These are phyloP conservation scores for Dendrostoma leiphaemia DNA, from an alignment of 2,329 filamentous ascomycete genomes.

Conservation along the genomic window DNA sequence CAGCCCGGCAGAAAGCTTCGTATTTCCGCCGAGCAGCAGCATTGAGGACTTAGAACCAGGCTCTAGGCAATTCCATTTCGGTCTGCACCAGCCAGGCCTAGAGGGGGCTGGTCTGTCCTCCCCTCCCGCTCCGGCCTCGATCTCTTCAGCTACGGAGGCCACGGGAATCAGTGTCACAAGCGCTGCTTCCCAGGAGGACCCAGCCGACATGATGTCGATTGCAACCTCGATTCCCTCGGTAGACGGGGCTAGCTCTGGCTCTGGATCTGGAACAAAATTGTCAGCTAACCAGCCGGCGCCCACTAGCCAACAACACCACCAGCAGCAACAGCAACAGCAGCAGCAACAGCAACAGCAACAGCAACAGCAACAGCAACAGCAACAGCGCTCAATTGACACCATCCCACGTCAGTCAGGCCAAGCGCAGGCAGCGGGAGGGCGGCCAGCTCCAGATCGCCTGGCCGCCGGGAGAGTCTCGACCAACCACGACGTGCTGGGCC, in stretches of 20 bases:
- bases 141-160: neutral
- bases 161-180: neutral
- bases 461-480: neutral
- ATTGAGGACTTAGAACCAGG: neutral
- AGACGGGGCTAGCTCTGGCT: neutral
- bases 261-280: neutral
- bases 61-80: neutral
- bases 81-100: neutral
- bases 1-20: conserved; percentile 5
- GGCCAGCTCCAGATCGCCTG: neutral
- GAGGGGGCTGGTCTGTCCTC: conserved; percentile 1
- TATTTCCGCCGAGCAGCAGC: conserved; percentile 9
- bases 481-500: conserved; percentile 17
- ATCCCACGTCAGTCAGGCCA: neutral
- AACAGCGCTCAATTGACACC: neutral
- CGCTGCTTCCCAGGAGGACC: conserved; percentile 3
- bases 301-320: conserved; percentile 4
- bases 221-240: conserved; percentile 5
- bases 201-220: conserved; percentile 6
- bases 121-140: conserved; percentile 1
- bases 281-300: neutral
- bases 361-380: neutral
- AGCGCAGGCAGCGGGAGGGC: neutral
- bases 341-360: neutral
- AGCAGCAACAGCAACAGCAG: conserved; percentile 6